A percentile compares a stretch with the other conserved stretches of the same genome.
Conservation (phyloP, 2,329 filamentous ascomycete species). For the Emydomyces testavorans region DNA sequence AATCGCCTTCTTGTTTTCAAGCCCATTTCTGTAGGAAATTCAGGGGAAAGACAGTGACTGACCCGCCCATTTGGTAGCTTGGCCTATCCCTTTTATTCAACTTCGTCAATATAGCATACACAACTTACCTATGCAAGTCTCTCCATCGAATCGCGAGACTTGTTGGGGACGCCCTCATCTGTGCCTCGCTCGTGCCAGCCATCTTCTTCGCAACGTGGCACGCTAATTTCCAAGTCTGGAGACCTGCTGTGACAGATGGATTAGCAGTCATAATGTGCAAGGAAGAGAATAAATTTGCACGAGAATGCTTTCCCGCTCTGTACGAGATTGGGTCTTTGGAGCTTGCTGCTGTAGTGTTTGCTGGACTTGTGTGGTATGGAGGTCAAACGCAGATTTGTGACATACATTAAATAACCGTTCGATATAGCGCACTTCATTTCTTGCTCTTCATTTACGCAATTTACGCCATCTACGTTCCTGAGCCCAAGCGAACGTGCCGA, state of each 20-base stretch:
- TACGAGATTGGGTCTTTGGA: conserved; percentile 24
- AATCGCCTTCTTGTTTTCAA: not conserved
- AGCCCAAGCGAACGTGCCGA: not conserved
- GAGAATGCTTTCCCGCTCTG: conserved; percentile 23
- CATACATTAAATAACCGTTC: not conserved
- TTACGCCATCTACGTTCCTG: not conserved
- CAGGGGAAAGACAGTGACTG: not conserved
- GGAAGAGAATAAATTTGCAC: conserved; percentile 21
- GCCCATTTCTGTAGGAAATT: no score
- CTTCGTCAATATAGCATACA: conserved; percentile 3
- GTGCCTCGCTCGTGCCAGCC: conserved; percentile 17
- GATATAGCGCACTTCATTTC: conserved; percentile 3
- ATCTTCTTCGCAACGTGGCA: conserved; percentile 23
- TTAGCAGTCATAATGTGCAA: conserved; percentile 18
- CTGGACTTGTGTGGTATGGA: conserved; percentile 21
- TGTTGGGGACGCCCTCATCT: conserved; percentile 16
- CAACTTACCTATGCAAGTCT: not conserved
- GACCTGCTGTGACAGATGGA: conserved; percentile 12
- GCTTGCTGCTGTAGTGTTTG: conserved; percentile 23
- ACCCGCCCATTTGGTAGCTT: conserved; percentile 13
- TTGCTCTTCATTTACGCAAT: conserved; percentile 7
- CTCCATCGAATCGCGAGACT: conserved; percentile 12
- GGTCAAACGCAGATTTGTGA: no score
- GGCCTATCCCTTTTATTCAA: conserved; percentile 18
- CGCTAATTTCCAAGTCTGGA: conserved; percentile 25